Evolutionary conservation across 345 rosid species (phyloP).

Genomic region (Hirschfeldia incana): DNA sequence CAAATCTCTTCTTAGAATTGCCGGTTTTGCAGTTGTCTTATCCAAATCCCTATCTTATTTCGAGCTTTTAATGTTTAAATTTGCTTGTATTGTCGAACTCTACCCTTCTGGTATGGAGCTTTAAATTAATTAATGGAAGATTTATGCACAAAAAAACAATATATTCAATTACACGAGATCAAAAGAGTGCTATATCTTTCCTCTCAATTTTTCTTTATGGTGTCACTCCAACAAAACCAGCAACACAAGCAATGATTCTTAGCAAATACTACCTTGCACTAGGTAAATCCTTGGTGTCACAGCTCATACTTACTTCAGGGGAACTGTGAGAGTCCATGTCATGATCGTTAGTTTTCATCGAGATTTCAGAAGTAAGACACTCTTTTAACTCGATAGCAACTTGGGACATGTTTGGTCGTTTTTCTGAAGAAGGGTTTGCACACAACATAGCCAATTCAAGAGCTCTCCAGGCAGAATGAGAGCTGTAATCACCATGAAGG

Average conservation of each 20-base stretch:
- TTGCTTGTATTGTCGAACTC: no score
- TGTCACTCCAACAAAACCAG: background rate
- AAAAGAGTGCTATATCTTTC: background rate
- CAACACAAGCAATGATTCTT: background rate
- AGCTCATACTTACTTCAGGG: background rate
- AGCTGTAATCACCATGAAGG: conserved; percentile 36
- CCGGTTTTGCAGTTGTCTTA: no score
- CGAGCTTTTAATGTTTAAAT: no score
- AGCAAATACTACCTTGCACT: conserved; percentile 4
- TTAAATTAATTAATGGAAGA: no score
- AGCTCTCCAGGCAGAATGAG: conserved; percentile 41
- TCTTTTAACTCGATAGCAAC: conserved; percentile 37
- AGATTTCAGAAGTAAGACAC: conserved; percentile 26
- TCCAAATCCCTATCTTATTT: no score
- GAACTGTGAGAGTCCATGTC: background rate
- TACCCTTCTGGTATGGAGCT: no score
- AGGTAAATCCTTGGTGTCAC: background rate
- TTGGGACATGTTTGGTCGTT: conserved; percentile 45
- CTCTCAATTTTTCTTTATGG: background rate
- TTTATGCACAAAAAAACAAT: no score
- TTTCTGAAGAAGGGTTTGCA: conserved; percentile 22
- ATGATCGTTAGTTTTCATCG: conserved; percentile 9
- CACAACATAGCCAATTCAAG: conserved; percentile 50
- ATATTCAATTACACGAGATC: background rate
- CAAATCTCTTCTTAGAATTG: no score